Evolutionary conservation across 495 filamentous ascomycete genomes (phyloP).

Genomic region (Annulohypoxylon bovei): DNA sequence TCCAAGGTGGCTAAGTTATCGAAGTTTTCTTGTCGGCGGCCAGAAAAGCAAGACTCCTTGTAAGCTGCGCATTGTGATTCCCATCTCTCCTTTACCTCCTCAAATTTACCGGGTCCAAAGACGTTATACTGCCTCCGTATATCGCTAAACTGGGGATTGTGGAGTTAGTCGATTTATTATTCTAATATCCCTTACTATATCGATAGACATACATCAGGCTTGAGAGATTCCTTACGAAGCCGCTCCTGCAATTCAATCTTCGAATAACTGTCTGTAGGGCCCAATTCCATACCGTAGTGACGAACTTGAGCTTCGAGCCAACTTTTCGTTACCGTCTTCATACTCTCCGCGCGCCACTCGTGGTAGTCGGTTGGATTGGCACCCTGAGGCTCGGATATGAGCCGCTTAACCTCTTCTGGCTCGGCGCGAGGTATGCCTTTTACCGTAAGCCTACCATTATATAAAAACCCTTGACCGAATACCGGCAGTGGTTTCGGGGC

Average conservation of each 20-base stretch:
- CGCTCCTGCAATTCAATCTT: conserved; percentile 11
- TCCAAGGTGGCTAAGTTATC: conserved; percentile 27
- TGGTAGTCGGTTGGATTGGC: neutral
- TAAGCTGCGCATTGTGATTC: conserved; percentile 19
- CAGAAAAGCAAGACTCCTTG: conserved; percentile 17
- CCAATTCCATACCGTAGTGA: conserved; percentile 12
- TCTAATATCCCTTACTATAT: neutral
- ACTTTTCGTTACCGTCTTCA: neutral
- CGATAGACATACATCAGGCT: conserved; percentile 23
- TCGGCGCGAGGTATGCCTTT: conserved; percentile 21
- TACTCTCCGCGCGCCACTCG: neutral
- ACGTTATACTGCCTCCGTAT: conserved; percentile 6
- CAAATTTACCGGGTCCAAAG: conserved; percentile 1
- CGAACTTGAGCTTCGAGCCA: conserved; percentile 21
- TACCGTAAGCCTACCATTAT: conserved; percentile 22
- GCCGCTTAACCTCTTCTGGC: conserved; percentile 8
- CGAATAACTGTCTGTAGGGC: neutral
- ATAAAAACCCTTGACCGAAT: conserved; percentile 16
- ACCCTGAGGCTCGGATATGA: conserved; percentile 13
- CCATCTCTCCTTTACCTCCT: conserved; percentile 19
- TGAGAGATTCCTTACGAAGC: conserved; percentile 6
- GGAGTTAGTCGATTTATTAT: neutral
- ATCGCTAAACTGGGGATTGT: conserved; percentile 7
- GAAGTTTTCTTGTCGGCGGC: conserved; percentile 23
- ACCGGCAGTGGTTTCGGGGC: conserved; percentile 11